Base-by-base conservation (phyloP, 345 rosid species). In the Brassica carinata region DNA sequence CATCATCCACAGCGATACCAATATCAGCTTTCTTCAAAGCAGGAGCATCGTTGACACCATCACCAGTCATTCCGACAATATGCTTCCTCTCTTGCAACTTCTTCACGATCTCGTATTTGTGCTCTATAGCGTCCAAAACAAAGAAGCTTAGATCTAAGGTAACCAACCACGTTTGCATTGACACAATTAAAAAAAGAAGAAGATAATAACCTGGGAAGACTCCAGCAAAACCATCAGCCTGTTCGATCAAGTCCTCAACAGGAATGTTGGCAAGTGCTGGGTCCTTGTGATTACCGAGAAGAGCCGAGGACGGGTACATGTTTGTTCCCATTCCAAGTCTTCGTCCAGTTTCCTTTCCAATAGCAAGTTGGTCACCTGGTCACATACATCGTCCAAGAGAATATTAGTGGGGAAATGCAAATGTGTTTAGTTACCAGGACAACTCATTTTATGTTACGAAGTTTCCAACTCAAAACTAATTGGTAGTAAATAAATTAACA, bases 261-360 rank as follows among this genome's bases (percentile, higher is more conserved):
- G 98, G 99, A 78, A 94, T 87, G 57, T 91, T 69, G 4, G 98
- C 91, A 14, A 92, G 86, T 67, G 89, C 84, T 82, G 91, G 86
- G 79, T 94, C 99, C 83, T 87, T 94, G 87, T 88, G 84, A n/a
- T 86, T 87, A 58, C 99, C 98, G 5, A 94, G 96, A 85, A 94
- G 84, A 78, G 99, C 86, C 5, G 98, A 90, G 77, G 99, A 94
- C 3, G 99, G 99, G 66, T 94, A 94, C 99, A 94, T 94, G 81
- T 94, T 94, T 78, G 99, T 92, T 79, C 99, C 99, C 99, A 94
- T 94, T 77, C 99, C 99, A 79, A 94, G 99, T 86, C 98, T 90
- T 78, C 99, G 80, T 26, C 98, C 99, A 63, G 99, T 94, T 89
- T 94, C 99, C 86, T 94, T 94, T 64, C 70, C 98, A 76, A 94